Evolutionary conservation across 805 yeast species (phyloP), one percentile per base, ranked within the genome.

Genomic region (Candida alai): DNA sequence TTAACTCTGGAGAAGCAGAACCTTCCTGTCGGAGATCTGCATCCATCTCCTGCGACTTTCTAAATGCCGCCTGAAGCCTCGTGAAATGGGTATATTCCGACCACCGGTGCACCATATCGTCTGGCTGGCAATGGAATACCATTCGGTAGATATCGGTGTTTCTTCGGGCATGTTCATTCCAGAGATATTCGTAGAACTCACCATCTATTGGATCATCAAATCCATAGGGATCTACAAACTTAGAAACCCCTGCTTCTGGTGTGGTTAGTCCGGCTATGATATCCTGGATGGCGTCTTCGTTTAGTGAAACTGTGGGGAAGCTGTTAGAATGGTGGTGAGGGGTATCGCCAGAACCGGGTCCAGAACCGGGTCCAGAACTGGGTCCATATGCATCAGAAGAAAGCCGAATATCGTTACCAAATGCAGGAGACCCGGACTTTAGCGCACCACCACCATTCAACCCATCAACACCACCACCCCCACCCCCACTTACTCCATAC

Each of bases 91-190:
- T 89, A 56, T 87, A 93, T 37, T 87, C 95, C 37, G 74, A 74
- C 99, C 99, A 93, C 0, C 88, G 74, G 16, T 70, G 70, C n/a
- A 90, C 97, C 5, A 76, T 68, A 54, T 90, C 87, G 58, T 93
- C 98, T 0, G 99, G 99, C 53, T 94, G 98, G 42, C 86, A 78
- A 44, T 89, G 89, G 71, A 93, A 93, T 1, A 93, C 84, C 56
- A 82, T 68, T 41, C 96, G 70, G 62, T 75, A 93, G 2, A 94
- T 63, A 39, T 75, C 69, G 0, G 97, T 87, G 51, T 93, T 93
- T 48, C 89, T 71, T 34, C 82, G 65, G 0, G 98, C 97, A 48
- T 76, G 77, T 4, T 80, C 80, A 53, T 70, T 74, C 96, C 96
- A 90, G 6, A 80, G 55, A 47, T 87, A 96, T 47, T 84, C 89